These are phyloP conservation scores for Cucurbita maxima DNA, from an alignment of 306 rosid species.

Conservation along the genomic window DNA sequence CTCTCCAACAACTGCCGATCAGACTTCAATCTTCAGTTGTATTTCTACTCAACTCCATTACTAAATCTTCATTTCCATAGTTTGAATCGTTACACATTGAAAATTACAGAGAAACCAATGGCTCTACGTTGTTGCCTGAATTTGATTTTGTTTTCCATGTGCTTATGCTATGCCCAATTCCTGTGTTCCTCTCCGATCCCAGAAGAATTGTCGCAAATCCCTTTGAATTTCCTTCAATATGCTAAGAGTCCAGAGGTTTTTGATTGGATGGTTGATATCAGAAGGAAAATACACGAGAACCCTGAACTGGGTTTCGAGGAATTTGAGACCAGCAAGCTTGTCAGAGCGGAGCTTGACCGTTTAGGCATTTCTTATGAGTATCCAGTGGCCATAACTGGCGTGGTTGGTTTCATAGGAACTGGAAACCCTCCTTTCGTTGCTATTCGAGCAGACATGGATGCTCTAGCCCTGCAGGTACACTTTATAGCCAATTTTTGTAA, in stretches of 20 bases:
- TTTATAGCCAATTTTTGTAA: neutral
- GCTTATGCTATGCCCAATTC: constrained; percentile 8
- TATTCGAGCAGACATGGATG: constrained; percentile 88
- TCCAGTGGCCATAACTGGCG: constrained; percentile 66
- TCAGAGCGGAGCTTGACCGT: constrained; percentile 49
- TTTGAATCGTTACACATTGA: neutral
- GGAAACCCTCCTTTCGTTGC: constrained; percentile 68
- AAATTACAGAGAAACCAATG: neutral
- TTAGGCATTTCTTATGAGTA: constrained; percentile 39
- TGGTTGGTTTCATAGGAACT: constrained; percentile 57
- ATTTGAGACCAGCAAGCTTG: constrained; percentile 63
- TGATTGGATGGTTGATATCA: constrained; percentile 48
- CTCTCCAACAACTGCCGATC: neutral
- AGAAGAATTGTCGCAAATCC: constrained; percentile 17
- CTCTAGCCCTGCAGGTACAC: constrained; percentile 57
- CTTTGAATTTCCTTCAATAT: constrained; percentile 24
- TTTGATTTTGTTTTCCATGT: constrained; percentile 5
- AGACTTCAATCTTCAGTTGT: neutral
- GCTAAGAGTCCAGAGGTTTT: constrained; percentile 34
- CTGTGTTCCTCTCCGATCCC: constrained; percentile 18
- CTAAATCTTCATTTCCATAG: neutral
- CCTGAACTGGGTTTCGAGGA: constrained; percentile 72
- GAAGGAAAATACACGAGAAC: constrained; percentile 70
- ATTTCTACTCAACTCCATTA: neutral
- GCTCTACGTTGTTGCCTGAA: neutral